Base-by-base conservation (phyloP, 1,139 yeast species). In the Yamadazyma sp. region DNA sequence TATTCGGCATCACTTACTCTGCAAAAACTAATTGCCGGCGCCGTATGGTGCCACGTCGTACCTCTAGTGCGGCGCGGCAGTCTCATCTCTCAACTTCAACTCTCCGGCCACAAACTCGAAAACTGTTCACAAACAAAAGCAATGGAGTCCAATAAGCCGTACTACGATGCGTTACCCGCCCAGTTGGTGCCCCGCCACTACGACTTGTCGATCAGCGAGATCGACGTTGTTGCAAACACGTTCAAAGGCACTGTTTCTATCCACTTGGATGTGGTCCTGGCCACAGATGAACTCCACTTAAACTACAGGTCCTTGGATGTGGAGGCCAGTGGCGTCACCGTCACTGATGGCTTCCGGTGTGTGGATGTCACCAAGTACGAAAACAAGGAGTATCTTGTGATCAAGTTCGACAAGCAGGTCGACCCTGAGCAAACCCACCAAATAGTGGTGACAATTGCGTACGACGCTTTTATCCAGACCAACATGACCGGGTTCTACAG, bases 401-500 rank as follows among this genome's bases (percentile, higher is more conserved):
- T 63, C 23, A 55, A 55, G 35, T 61, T 67, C 31, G 53, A 45
- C 32, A 33, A 45, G 16, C 15, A 31, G 1, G 36, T 52, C 12
- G 33, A 34, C 20, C 40, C 49, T 4, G 45, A 40, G 10, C 49
- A 44, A 33, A 41, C 35, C 16, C 36, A 41, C 12, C 20, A 26
- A 14, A 17, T 68, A 15, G 40, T 51, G 4, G 62, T 74, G 25
- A 55, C 62, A n/a, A 53, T 78, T 28, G 53, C 59, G 12, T 80
- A 72, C 47, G 50, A 48, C 27, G 87, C 81, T 31, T 56, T 59
- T 16, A 68, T 81, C 47, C 80, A 80, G 58, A 72, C 72, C 38
- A 68, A 64, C 53, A 81, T 86, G 87, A 83, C 86, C 26, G 92
- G 94, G 14, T 84, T 85, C 64, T 86, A 86, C 67, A 79, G 92